Conservation (phyloP, 2,329 filamentous ascomycete genomes). For the Sporothrix curviconia region DNA sequence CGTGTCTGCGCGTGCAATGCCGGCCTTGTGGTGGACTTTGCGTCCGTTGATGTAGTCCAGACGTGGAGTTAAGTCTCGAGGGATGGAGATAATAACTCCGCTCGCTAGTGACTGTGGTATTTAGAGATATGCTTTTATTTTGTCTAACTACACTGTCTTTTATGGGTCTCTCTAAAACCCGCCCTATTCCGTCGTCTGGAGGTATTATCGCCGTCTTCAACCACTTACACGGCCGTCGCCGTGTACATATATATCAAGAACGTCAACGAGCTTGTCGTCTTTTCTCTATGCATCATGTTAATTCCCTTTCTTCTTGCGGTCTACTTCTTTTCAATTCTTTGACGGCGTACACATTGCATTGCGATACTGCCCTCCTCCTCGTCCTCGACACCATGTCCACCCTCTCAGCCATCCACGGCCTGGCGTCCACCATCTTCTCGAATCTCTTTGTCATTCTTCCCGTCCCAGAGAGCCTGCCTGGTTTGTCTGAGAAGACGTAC, state of each 20-base stretch:
- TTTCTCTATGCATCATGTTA: not conserved
- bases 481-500: conserved; percentile 22
- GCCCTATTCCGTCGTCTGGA: no score
- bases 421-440: not conserved
- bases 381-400: not conserved
- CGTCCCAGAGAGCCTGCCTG: not conserved
- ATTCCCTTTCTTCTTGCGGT: not conserved
- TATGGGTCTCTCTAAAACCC: no score
- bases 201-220: no score
- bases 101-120: no score
- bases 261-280: not conserved
- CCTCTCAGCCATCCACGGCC: not conserved
- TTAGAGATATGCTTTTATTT: no score
- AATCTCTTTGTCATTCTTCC: conserved; percentile 13
- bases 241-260: not conserved
- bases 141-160: no score
- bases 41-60: not conserved
- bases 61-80: no score
- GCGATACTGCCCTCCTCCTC: not conserved
- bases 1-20: not conserved
- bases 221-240: not conserved
- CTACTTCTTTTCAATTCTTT: not conserved
- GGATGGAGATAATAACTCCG: conserved; percentile 16
- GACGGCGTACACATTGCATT: not conserved
- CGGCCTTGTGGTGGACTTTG: not conserved